Evolutionary conservation across 257 asterid species (phyloP), one percentile per base, ranked within the genome.

Genomic region (Henckelia pumila): DNA sequence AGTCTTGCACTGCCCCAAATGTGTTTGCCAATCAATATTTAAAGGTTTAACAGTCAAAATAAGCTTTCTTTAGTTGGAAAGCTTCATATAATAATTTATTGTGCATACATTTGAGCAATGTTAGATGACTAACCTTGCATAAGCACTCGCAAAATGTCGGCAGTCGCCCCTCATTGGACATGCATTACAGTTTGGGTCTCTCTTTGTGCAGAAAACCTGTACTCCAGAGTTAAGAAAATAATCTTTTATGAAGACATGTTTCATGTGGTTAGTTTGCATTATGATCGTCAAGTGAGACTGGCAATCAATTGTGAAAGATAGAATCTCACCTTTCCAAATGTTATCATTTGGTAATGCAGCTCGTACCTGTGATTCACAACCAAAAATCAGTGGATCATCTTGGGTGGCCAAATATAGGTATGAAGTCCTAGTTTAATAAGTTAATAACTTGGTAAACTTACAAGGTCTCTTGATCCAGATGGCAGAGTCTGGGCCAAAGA

Each of bases 151-250:
- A 66, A 88, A 94, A 77, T 94, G 99, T 76, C 99, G 84, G 81
- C 99, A 94, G 67, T 94, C 97, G 33, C 77, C 89, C 78, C 89
- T 82, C 95, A 94, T 72, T 70, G 99, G 99, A 76, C 99, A 94
- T 11, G 89, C 97, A 63, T 94, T 91, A 79, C 99, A 94, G 70
- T 94, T 94, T 56, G 99, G 99, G 20, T 86, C 88, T 72, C 82
- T 83, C 86, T 94, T 94, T 72, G 99, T 94, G 87, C 99, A 94
- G 81, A 94, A 94, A 70, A 94, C 97, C 98, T 93, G 87, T 68
- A 76, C 53, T 72, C 70, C 37, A 56, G 55, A 71, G 64, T 72
- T 22, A 47, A 68, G 19, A 55, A 62, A 70, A 56, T 69, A 32
- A 30, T 56, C 30, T 53, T 67, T 77, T 33, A 68, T 29, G 59